phyloP scores from a whole-genome alignment of 257 asterid species.

The Plantago ovata region DNA sequence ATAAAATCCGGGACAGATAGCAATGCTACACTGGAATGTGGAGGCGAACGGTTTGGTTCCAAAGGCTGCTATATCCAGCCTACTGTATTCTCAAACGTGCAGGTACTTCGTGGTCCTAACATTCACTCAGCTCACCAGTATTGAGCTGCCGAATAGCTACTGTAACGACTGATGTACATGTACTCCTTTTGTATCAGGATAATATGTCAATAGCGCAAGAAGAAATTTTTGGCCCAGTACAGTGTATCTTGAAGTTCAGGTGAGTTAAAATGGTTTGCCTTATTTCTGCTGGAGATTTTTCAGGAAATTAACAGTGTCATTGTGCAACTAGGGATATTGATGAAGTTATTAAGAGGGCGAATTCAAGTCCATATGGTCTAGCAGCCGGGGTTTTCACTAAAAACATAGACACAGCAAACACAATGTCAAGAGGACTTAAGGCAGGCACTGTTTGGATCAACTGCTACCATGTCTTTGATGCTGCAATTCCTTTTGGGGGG shows the following conservation, averaged over 20 bases:
- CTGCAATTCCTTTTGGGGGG: slow-evolving; percentile 77
- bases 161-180: neutral
- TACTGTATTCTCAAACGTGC: slow-evolving; percentile 71
- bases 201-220: slow-evolving; percentile 70
- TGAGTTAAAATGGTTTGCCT: slow-evolving; percentile 37
- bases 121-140: neutral
- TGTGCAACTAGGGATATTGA: slow-evolving; percentile 40
- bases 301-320: neutral
- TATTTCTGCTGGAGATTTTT: neutral
- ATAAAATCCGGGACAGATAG: slow-evolving; percentile 57
- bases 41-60: slow-evolving; percentile 60
- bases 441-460: slow-evolving; percentile 78
- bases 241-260: slow-evolving; percentile 70
- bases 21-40: slow-evolving; percentile 66
- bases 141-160: neutral
- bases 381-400: slow-evolving; percentile 79
- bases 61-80: slow-evolving; percentile 76
- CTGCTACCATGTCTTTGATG: slow-evolving; percentile 69
- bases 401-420: slow-evolving; percentile 63
- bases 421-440: slow-evolving; percentile 51
- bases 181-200: slow-evolving; percentile 35
- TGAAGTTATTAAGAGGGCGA: slow-evolving; percentile 69
- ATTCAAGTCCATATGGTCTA: slow-evolving; percentile 56
- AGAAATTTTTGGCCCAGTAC: slow-evolving; percentile 85
- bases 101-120: slow-evolving; percentile 35